Conservation (phyloP, 192 early-diverging fungal genomes). For the Dimargaris cristalligena region DNA sequence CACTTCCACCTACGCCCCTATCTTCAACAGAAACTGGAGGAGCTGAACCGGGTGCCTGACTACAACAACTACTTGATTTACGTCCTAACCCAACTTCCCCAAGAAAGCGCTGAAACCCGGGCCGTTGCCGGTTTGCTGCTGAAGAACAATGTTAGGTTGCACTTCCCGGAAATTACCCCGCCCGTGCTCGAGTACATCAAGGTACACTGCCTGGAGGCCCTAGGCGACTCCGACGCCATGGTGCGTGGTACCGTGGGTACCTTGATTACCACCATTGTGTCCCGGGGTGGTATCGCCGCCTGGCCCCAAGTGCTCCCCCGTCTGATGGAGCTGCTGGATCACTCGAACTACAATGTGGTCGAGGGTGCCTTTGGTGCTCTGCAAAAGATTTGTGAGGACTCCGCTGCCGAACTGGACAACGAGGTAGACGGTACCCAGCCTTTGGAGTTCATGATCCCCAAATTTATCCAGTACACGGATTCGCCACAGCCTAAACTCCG, state of each 20-base stretch:
- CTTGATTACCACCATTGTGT: conserved; percentile 74
- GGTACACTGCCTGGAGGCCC: conserved; percentile 31
- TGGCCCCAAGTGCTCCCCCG: conserved; percentile 74
- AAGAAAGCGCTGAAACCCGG: conserved; percentile 47
- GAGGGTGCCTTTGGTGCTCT: conserved; percentile 80
- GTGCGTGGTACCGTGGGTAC: conserved; percentile 72
- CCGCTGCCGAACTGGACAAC: conserved; percentile 56
- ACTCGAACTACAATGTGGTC: conserved; percentile 45
- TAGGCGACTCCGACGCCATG: conserved; percentile 52
- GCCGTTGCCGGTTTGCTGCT: conserved; percentile 70
- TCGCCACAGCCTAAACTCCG: conserved; percentile 59
- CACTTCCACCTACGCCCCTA: conserved; percentile 9
- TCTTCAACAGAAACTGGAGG: conserved; percentile 44
- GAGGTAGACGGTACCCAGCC: conserved; percentile 53
- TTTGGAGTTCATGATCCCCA: conserved; percentile 74
- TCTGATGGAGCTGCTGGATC: conserved; percentile 65
- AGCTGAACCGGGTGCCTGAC: conserved; percentile 63
- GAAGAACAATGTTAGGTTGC: conserved; percentile 55
- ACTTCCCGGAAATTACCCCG: conserved; percentile 31
- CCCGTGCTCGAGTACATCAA: conserved; percentile 54
- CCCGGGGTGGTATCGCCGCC: conserved; percentile 41
- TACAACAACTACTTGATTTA: conserved; percentile 83
- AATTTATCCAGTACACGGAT: conserved; percentile 72
- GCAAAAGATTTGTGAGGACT: conserved; percentile 94
- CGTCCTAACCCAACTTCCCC: conserved; percentile 59